Percentiles rank a stretch among this genome's conserved stretches.
Conservation (phyloP, 129 eudicot genomes). For the Flaveria bidentis region DNA sequence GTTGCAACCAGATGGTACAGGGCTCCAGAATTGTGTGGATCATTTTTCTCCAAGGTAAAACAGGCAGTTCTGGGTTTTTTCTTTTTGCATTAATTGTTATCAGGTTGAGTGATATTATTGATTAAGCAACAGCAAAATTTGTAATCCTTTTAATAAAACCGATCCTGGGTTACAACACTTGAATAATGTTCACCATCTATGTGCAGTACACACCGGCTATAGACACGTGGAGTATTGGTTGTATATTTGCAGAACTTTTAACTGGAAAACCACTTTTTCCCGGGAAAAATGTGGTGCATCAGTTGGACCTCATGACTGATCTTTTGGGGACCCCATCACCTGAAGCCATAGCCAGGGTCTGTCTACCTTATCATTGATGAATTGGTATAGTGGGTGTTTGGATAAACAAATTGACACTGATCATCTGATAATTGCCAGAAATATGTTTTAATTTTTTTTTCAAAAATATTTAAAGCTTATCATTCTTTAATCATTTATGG, state of each 20-base stretch:
- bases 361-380: slow-evolving; percentile 24
- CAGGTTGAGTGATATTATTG: not conserved
- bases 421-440: not conserved
- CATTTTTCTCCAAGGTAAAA: slow-evolving; percentile 92
- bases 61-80: not conserved
- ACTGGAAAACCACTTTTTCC: slow-evolving; percentile 95
- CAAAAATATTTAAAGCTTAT: not conserved
- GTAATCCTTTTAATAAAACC: not conserved
- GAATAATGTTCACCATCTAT: not conserved
- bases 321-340: slow-evolving; percentile 90
- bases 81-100: not conserved
- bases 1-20: slow-evolving; percentile 99
- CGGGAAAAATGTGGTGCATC: slow-evolving; percentile 94
- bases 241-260: slow-evolving; percentile 92
- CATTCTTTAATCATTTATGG: not conserved
- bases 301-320: slow-evolving; percentile 92
- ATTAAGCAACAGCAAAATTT: not conserved
- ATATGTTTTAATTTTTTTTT: not conserved
- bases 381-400: not conserved
- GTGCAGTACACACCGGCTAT: slow-evolving; percentile 98
- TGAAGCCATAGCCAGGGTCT: slow-evolving; percentile 89
- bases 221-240: slow-evolving; percentile 98
- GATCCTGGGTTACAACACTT: too few relatives aligned
- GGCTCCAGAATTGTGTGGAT: slow-evolving; percentile 97
- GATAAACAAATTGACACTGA: not conserved